Evolutionary conservation across 139 green algal genomes (phyloP), one percentile per base, ranked within the genome.

Genomic region (Tetradesmus lagerheimii): DNA sequence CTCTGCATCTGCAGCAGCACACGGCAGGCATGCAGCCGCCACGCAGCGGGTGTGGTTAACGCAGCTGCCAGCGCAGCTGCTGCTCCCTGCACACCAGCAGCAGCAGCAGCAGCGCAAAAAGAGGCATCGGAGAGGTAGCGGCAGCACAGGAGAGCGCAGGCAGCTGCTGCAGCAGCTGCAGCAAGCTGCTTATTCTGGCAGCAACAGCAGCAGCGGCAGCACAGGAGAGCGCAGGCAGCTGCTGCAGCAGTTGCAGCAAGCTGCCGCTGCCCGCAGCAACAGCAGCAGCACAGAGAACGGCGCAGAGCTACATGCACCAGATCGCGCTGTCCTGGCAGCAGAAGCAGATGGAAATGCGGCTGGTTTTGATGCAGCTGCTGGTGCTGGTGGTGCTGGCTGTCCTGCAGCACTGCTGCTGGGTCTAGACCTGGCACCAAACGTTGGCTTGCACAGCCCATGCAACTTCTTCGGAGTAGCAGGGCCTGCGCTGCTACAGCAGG

Each of bases 381-480:
- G 4, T 71, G 53, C 62, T 71, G 81, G 35, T 71, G 62, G 29
- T 64, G 25, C 41, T 2, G 34, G 18, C 6, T 96, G 94, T 82
- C 93, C 94, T 14, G 45, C 85, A 47, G 89, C 81, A 1, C 80
- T 94, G 2, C 50, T 97, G 71, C 20, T 97, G 20, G 94, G 95
- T 12, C 3, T 98, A 1, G 96, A 98, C 85, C 78, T 85, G 1
- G 93, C 94, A 2, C 93, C 92, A 9, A 78, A 88, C 9, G 84
- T 93, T 0, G 96, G 95, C 14, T 88, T 97, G 45, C 83, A 92
- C 23, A 92, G 89, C 37, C 93, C 95, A 6, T 90, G 91, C 37
- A 97, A 98, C 89, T 97, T 97, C 89, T 90, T 92, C 15, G 96
- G 95, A 20, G 66, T 89, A 27, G 81, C 80, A n/a, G 50, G 66